Conservation (phyloP, 345 rosid species). For the Gossypium rotundifolium region DNA sequence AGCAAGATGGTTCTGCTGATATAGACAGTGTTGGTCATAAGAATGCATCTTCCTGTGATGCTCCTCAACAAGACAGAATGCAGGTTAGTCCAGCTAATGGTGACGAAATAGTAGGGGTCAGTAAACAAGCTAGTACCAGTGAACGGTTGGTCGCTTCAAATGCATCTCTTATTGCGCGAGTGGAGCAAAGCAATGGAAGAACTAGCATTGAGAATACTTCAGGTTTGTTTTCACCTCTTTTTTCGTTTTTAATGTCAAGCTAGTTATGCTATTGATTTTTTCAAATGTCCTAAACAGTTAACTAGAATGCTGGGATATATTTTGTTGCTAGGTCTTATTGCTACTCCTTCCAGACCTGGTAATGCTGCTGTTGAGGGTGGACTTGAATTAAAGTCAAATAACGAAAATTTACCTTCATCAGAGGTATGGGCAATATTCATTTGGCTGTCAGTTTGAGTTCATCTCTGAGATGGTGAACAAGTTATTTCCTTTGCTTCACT, state of each 20-base stretch:
- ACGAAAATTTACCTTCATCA: constrained; percentile 39
- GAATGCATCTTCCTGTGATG: constrained; percentile 28
- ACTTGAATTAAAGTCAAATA: constrained; percentile 46
- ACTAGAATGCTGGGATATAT: constrained; percentile 23
- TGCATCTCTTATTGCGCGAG: constrained; percentile 28
- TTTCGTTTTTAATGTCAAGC: not conserved
- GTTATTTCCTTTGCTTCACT: not conserved
- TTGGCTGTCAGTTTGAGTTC: not conserved
- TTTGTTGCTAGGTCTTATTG: constrained; percentile 48
- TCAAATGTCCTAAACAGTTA: constrained; percentile 11
- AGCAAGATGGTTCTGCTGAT: constrained; percentile 41
- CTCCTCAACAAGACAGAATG: constrained; percentile 42
- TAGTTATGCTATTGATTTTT: constrained; percentile 4
- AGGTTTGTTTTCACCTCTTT: constrained; percentile 34
- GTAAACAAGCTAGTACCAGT: constrained; percentile 36
- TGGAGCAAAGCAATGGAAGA: constrained; percentile 50
- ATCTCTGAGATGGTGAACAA: not conserved
- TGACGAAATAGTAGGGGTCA: constrained; percentile 41
- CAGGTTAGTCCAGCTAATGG: constrained; percentile 36
- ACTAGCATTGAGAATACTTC: constrained; percentile 34
- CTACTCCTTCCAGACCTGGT: constrained; percentile 45
- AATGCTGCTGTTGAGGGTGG: constrained; percentile 40
- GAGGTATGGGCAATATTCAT: constrained; percentile 42
- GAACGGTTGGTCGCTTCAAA: constrained; percentile 29
- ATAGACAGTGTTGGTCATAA: constrained; percentile 27